A percentile compares a stretch with the other conserved stretches of the same genome.
Evolutionary conservation across 108 stramenopile species (phyloP).

Genomic region (Nitzschia inconspicua): DNA sequence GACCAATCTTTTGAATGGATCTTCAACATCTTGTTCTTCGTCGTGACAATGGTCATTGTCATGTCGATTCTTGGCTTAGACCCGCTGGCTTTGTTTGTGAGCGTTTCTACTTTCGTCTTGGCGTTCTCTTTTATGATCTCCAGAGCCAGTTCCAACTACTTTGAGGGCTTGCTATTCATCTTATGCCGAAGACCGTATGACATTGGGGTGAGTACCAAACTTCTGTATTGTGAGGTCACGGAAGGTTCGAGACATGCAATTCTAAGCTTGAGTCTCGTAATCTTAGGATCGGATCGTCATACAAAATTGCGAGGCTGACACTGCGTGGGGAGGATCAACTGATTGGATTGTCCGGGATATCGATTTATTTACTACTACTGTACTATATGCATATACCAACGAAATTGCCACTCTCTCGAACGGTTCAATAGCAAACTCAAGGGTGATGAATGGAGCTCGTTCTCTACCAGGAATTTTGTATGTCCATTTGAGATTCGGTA

Average conservation of each 20-base stretch:
- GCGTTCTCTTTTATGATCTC: constrained; percentile 62
- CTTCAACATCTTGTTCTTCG: constrained; percentile 54
- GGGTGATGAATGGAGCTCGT: constrained; percentile 69
- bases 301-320: constrained; percentile 31
- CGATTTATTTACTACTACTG: constrained; percentile 14
- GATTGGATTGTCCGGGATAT: constrained; percentile 60
- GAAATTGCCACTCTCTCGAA: constrained; percentile 74
- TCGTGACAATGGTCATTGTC: constrained; percentile 30
- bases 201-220: constrained; percentile 55
- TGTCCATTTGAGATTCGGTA: constrained; percentile 55
- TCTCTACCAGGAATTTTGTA: constrained; percentile 52
- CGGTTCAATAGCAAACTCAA: constrained; percentile 51
- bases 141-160: constrained; percentile 44
- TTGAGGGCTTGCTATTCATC: constrained; percentile 52
- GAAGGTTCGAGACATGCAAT: neutral
- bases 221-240: neutral
- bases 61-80: constrained; percentile 20
- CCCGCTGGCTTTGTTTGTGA: constrained; percentile 13
- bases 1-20: constrained; percentile 56
- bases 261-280: neutral
- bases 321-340: constrained; percentile 39
- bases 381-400: constrained; percentile 48
- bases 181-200: constrained; percentile 58
- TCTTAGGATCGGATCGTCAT: constrained; percentile 15
- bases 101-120: constrained; percentile 48